A percentile compares a stretch with the other conserved stretches of the same genome.
phyloP scores from a whole-genome alignment of 1,139 yeast species.

The Lizanozyma gosingica region DNA sequence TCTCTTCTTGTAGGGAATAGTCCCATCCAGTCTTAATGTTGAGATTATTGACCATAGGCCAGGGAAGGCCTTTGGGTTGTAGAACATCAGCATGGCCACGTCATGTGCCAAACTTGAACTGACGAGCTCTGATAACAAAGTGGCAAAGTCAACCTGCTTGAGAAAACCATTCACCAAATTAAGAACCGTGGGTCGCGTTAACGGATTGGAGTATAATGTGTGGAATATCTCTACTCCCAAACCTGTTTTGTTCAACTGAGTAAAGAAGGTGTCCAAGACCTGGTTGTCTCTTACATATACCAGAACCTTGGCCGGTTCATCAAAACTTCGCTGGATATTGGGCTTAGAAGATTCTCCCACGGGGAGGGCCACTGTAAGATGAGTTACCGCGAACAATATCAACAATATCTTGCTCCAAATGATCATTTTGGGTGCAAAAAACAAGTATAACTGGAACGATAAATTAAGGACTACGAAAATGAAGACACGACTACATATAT shows the following conservation, averaged over 20 bases:
- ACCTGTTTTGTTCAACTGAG: background rate
- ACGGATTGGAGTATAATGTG: background rate
- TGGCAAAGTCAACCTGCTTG: background rate
- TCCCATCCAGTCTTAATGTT: background rate
- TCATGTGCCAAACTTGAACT: background rate
- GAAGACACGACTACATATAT: background rate
- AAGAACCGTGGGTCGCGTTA: background rate
- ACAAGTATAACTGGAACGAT: background rate
- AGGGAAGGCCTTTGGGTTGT: background rate
- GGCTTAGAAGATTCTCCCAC: background rate
- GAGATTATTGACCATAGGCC: background rate
- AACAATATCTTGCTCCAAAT: background rate
- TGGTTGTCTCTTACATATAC: background rate
- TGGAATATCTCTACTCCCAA: background rate
- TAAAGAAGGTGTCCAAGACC: background rate
- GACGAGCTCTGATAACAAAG: background rate
- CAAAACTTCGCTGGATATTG: background rate
- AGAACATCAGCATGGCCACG: background rate
- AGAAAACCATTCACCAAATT: background rate
- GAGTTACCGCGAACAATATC: background rate
- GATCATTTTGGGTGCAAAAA: background rate
- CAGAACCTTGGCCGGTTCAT: background rate
- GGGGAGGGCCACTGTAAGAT: background rate
- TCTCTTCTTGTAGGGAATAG: background rate
- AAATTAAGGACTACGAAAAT: no score